Percentiles rank a stretch among this genome's conserved stretches.
These are phyloP conservation scores for Ustilago loliicola DNA, from an alignment of 1,284 basidiomycete species.

Conservation along the genomic window DNA sequence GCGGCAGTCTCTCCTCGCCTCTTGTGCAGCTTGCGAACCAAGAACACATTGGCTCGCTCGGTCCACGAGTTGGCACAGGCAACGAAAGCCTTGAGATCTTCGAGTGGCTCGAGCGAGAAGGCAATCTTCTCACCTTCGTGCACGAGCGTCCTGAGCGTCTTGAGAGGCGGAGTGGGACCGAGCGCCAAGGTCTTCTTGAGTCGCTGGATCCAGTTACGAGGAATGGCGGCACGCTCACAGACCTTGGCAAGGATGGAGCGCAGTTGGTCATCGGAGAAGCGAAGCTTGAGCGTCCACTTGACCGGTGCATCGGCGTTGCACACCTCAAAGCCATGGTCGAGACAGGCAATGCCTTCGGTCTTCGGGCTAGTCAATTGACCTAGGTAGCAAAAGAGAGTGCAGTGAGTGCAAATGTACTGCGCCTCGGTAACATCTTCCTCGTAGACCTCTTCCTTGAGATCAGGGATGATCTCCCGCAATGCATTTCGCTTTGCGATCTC, in stretches of 20 bases:
- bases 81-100: slow-evolving; percentile 82
- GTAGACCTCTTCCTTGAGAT: slow-evolving; percentile 79
- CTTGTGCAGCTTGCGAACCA: slow-evolving; percentile 73
- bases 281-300: slow-evolving; percentile 78
- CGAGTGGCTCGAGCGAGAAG: slow-evolving; percentile 80
- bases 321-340: slow-evolving; percentile 84
- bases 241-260: slow-evolving; percentile 54
- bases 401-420: slow-evolving; percentile 92
- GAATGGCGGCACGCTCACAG: slow-evolving; percentile 79
- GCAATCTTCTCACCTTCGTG: slow-evolving; percentile 89
- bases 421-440: slow-evolving; percentile 87
- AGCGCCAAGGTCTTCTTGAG: slow-evolving; percentile 77
- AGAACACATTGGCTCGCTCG: slow-evolving; percentile 73
- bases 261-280: slow-evolving; percentile 85
- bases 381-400: slow-evolving; percentile 95
- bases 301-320: slow-evolving; percentile 79
- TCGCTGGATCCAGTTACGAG: slow-evolving; percentile 81
- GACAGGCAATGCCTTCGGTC: slow-evolving; percentile 80
- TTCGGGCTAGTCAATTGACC: slow-evolving; percentile 81
- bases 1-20: slow-evolving; percentile 51
- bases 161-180: slow-evolving; percentile 79
- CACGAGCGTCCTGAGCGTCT: slow-evolving; percentile 81
- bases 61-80: slow-evolving; percentile 86
- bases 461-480: slow-evolving; percentile 73
- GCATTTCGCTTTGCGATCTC: slow-evolving; percentile 80